phyloP scores from a whole-genome alignment of 2,329 filamentous ascomycete genomes.

The Xylaria sp. region DNA sequence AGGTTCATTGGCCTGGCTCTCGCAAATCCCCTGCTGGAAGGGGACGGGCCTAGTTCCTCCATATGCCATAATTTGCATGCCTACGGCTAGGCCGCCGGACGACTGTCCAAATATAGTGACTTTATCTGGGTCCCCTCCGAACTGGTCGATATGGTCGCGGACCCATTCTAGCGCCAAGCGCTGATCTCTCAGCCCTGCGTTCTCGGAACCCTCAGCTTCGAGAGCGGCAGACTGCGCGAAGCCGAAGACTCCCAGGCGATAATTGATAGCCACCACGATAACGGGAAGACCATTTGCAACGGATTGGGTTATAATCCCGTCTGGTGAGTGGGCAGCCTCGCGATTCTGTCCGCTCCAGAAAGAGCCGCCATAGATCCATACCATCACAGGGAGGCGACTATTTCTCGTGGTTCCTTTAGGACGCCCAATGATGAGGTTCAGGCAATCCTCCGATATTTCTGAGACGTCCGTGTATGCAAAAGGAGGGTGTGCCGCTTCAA shows the following conservation, averaged over 20 bases:
- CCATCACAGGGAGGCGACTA: constrained; percentile 52
- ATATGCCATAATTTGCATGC: constrained; percentile 61
- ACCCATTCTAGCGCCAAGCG: constrained; percentile 59
- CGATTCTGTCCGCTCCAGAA: constrained; percentile 50
- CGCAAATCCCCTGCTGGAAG: constrained; percentile 59
- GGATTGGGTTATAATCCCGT: constrained; percentile 59
- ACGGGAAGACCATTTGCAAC: constrained; percentile 55
- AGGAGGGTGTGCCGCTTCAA: constrained; percentile 47
- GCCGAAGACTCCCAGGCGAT: constrained; percentile 50
- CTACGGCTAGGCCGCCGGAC: constrained; percentile 52
- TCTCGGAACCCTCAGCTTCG: constrained; percentile 51
- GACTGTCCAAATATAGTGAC: constrained; percentile 58
- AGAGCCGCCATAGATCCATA: constrained; percentile 51
- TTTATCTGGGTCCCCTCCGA: constrained; percentile 57
- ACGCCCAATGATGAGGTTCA: constrained; percentile 52
- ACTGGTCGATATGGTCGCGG: constrained; percentile 57
- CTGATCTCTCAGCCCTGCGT: constrained; percentile 60
- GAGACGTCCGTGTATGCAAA: constrained; percentile 53
- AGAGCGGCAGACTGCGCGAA: constrained; percentile 49
- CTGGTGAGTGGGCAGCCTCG: constrained; percentile 54
- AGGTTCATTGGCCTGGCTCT: constrained; percentile 62
- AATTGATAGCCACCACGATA: constrained; percentile 53
- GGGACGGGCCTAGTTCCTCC: constrained; percentile 56
- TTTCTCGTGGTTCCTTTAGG: constrained; percentile 45
- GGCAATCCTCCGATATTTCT: constrained; percentile 52